Conservation (phyloP, 495 filamentous ascomycete species). For the Neurospora discreta region DNA sequence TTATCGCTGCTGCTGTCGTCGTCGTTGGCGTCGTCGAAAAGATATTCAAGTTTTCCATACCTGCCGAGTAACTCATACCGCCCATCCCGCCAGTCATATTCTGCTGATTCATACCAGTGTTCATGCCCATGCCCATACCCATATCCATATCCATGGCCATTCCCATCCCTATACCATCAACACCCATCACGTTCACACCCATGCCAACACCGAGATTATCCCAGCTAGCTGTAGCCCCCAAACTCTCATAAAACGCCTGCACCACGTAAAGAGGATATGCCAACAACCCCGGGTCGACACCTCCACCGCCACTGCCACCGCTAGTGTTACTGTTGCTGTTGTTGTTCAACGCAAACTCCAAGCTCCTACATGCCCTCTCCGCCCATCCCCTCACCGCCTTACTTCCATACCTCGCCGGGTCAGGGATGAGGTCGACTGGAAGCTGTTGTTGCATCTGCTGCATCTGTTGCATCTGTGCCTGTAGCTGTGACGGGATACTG, state of each 20-base stretch:
- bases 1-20: background rate
- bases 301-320: background rate
- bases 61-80: background rate
- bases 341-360: conserved; percentile 25
- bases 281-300: conserved; percentile 31
- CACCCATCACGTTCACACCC: background rate
- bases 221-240: background rate
- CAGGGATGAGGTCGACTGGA: background rate
- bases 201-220: background rate
- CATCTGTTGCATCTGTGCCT: conserved; percentile 8
- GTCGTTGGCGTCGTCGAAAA: background rate
- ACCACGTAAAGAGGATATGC: conserved; percentile 23
- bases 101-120: background rate
- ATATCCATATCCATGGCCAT: background rate
- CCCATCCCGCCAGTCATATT: background rate
- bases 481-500: too few species aligned
- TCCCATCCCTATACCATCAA: background rate
- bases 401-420: conserved; percentile 10
- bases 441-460: conserved; percentile 1
- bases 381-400: conserved; percentile 22
- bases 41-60: background rate
- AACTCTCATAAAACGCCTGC: conserved; percentile 19
- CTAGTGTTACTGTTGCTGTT: background rate
- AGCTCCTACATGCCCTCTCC: conserved; percentile 24
- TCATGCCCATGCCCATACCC: background rate